These are phyloP conservation scores for Salicornia ramosissima DNA, from an alignment of 148 eudicot species.

Conservation along the genomic window DNA sequence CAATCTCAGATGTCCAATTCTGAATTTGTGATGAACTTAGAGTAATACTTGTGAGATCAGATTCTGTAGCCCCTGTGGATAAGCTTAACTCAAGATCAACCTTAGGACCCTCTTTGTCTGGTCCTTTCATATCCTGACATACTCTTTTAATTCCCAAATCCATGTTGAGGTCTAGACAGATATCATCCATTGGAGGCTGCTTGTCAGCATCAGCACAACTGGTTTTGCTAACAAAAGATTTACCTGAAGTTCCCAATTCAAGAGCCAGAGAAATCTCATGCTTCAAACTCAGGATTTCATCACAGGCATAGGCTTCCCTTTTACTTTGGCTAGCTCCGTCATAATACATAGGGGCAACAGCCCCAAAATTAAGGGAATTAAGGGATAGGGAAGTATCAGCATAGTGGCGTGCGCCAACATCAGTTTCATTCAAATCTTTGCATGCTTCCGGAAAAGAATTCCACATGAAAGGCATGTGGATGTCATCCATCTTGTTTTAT, in stretches of 20 bases:
- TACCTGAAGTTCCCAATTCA: constrained; percentile 33
- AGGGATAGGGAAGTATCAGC: constrained; percentile 23
- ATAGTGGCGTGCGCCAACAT: constrained; percentile 15
- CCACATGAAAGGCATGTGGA: constrained; percentile 11
- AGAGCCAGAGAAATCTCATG: constrained; percentile 39
- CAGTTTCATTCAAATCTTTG: constrained; percentile 17
- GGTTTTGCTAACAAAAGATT: constrained; percentile 16
- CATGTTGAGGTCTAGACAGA: constrained; percentile 35
- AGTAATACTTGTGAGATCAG: constrained; percentile 49
- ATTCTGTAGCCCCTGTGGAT: constrained; percentile 44
- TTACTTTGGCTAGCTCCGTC: constrained; percentile 36
- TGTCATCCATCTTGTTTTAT: constrained; percentile 19
- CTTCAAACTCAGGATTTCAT: constrained; percentile 17
- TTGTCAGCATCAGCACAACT: constrained; percentile 29
- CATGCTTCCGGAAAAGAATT: constrained; percentile 9
- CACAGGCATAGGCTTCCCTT: constrained; percentile 29
- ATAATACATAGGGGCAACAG: constrained; percentile 17
- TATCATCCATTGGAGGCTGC: constrained; percentile 27
- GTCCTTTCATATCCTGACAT: constrained; percentile 5
- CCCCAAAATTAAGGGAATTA: constrained; percentile 19
- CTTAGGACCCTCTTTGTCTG: constrained; percentile 18
- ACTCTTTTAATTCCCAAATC: constrained; percentile 13
- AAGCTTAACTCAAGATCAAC: constrained; percentile 65
- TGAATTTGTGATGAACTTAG: constrained; percentile 29
- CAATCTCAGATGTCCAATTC: constrained; percentile 23